phyloP scores from a whole-genome alignment of 345 rosid species.

The Melastoma malabathricum region DNA sequence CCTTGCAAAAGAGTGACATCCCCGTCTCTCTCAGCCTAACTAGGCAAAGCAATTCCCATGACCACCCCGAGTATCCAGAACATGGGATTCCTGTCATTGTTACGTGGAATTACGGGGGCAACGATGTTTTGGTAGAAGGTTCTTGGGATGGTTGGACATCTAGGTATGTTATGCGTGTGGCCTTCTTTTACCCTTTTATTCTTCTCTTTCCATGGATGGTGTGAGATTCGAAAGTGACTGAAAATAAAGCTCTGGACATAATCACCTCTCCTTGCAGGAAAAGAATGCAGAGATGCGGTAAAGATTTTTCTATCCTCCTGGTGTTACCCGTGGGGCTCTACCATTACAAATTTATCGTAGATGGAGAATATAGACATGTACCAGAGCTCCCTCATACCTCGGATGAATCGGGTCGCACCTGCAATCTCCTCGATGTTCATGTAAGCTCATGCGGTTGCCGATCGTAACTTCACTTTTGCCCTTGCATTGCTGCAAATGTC shows the following conservation, averaged over 20 bases:
- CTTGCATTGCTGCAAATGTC: too few relatives aligned
- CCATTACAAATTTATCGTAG: conserved; percentile 82
- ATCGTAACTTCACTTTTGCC: too few relatives aligned
- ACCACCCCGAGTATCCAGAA: conserved; percentile 26
- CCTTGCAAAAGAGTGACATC: conserved; percentile 39
- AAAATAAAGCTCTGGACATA: conserved; percentile 3
- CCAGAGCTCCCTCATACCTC: conserved; percentile 71
- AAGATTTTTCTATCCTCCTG: conserved; percentile 66
- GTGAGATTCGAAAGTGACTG: background rate
- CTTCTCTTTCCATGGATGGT: background rate
- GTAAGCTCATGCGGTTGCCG: conserved; percentile 18
- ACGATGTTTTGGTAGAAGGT: conserved; percentile 76
- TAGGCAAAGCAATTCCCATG: conserved; percentile 40
- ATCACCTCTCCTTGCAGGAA: conserved; percentile 36
- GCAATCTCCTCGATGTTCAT: conserved; percentile 74
- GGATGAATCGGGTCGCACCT: conserved; percentile 50
- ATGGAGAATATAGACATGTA: conserved; percentile 65
- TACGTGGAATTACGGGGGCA: conserved; percentile 85
- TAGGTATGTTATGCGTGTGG: conserved; percentile 23
- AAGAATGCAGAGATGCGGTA: conserved; percentile 61
- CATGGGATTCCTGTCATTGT: conserved; percentile 64
- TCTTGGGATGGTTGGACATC: conserved; percentile 91
- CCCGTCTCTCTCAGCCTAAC: conserved; percentile 27
- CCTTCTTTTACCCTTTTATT: background rate
- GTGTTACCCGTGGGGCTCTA: conserved; percentile 71